These are phyloP conservation scores for Cotoneaster glaucophyllus DNA, from an alignment of 306 rosid genomes.

Conservation along the genomic window DNA sequence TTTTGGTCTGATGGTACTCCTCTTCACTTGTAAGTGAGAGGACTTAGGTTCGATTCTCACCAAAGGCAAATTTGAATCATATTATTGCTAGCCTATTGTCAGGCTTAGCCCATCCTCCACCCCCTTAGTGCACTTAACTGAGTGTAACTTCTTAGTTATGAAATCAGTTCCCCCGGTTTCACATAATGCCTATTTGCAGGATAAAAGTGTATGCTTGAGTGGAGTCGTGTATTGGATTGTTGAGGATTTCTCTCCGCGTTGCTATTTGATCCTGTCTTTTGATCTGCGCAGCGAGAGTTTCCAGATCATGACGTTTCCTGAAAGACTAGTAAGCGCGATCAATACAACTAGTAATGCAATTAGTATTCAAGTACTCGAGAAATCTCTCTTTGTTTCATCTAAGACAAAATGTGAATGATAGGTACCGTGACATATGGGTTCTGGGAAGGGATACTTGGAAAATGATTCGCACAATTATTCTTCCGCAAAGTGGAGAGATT, in stretches of 20 bases:
- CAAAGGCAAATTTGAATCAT: too few relatives aligned
- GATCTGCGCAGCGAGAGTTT: background rate
- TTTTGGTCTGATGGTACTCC: fast-evolving
- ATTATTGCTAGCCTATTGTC: too few relatives aligned
- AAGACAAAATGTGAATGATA: background rate
- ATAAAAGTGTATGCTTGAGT: background rate
- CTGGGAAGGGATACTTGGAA: background rate
- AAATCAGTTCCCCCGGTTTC: too few relatives aligned
- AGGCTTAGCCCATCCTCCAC: too few relatives aligned
- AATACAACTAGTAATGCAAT: background rate
- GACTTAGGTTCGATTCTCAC: too few relatives aligned
- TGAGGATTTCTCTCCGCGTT: background rate
- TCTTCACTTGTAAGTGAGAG: too few relatives aligned
- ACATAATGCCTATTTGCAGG: too few relatives aligned
- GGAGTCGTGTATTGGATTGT: background rate
- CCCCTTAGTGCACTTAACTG: too few relatives aligned
- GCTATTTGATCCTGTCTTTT: background rate
- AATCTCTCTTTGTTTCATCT: background rate
- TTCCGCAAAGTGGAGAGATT: background rate
- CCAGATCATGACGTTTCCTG: background rate
- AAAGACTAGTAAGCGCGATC: background rate
- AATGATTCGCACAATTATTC: background rate
- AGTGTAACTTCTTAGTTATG: too few relatives aligned
- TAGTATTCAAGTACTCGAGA: background rate
- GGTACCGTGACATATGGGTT: background rate